Evolutionary conservation across 2,329 filamentous ascomycete species (phyloP), one percentile per base, ranked within the genome.

Genomic region (Aureobasidium lini): DNA sequence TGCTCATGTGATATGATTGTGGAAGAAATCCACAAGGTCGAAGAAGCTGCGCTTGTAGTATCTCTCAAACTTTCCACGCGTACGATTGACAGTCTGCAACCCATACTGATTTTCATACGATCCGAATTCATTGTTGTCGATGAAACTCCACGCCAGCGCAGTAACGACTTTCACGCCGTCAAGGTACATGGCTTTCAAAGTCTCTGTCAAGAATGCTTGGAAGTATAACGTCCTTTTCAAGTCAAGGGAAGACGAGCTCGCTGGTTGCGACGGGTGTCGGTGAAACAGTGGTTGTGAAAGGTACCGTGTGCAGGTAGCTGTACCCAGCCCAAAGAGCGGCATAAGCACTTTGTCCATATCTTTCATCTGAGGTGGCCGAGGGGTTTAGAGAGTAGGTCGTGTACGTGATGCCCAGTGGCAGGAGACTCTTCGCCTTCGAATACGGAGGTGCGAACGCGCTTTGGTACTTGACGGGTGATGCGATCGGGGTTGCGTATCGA

Each of bases 231-330:
- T 81, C 0, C 81, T 74, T 3, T 79, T 78, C 2, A 73, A 72
- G 64, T 85, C 81, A 53, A 0, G 82, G 82, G 0, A 82, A 73
- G 5, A 84, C 70, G 1, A 85, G 73, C 61, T 84, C 80, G 57
- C 71, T 78, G 1, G 73, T 80, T 0, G 81, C 78, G 1, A 85
- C 69, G 0, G 81, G 75, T 0, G 81, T 84, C 0, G 82, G 80
- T 4, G 72, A 74, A 1, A 81, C 81, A 0, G 81, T 84, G 0
- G 81, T 81, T 2, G n/a, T 44, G 23, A 32, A 53, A 13, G 50
- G 40, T 7, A 43, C 16, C 10, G 39, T 44, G 7, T 23, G 15
- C 3, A 18, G 23, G 40, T 34, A 46, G n/a, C n/a, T 34, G 1
- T 43, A 43, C 6, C n/a, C 23, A 16, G 16, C n/a, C 52, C 52